phyloP scores from a whole-genome alignment of 1,284 basidiomycete genomes.

The Cryptococcus amylolentus region DNA sequence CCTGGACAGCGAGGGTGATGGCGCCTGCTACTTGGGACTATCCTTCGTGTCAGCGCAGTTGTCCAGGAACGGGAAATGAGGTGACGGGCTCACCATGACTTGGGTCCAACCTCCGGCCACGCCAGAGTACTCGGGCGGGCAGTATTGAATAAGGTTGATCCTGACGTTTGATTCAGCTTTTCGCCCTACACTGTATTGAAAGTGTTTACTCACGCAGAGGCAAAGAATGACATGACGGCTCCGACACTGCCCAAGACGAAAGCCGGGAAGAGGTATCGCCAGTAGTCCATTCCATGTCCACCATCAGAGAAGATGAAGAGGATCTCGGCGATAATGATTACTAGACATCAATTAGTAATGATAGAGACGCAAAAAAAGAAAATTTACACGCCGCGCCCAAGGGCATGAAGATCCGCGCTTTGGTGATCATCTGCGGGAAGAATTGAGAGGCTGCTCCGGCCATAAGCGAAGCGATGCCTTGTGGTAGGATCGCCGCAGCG shows the following conservation, averaged over 20 bases:
- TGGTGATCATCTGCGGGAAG: conserved; percentile 31
- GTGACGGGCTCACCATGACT: conserved; percentile 17
- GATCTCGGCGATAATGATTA: conserved; percentile 28
- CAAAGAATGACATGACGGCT: conserved; percentile 27
- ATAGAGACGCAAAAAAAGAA: neutral
- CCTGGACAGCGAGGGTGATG: conserved; percentile 41
- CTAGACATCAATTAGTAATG: conserved; percentile 8
- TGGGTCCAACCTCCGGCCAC: conserved; percentile 42
- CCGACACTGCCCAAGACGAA: conserved; percentile 26
- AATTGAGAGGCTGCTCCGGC: conserved; percentile 27
- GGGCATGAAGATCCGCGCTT: conserved; percentile 25
- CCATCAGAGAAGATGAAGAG: conserved; percentile 37
- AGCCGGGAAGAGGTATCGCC: conserved; percentile 38
- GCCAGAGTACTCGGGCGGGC: conserved; percentile 39
- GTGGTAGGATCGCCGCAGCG: conserved; percentile 39
- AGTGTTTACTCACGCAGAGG: conserved; percentile 10
- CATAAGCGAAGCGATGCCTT: conserved; percentile 34
- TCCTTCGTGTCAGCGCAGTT: neutral
- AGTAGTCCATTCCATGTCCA: conserved; percentile 39
- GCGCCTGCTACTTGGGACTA: conserved; percentile 34
- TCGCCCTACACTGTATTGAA: neutral
- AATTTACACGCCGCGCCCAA: conserved; percentile 27
- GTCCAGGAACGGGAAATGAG: neutral
- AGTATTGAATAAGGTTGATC: conserved; percentile 30
- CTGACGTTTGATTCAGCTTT: neutral